Conservation (phyloP, 441 rosid species). For the Populus tomentosa region DNA sequence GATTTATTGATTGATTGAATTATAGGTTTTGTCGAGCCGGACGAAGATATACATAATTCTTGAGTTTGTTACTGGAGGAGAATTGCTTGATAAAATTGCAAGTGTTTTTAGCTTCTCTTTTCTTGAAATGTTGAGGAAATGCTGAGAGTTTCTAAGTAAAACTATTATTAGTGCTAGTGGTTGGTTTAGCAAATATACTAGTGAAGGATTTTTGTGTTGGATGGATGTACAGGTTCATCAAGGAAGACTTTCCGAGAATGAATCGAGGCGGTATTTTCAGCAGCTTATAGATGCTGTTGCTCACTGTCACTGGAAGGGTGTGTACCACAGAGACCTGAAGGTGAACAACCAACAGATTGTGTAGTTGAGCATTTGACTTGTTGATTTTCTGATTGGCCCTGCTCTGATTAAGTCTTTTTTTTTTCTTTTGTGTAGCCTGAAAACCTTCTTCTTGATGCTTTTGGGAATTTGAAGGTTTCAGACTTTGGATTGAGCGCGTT, state of each 20-base stretch:
- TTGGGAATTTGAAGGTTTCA: constrained; percentile 81
- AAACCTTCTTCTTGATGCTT: constrained; percentile 78
- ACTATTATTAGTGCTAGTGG: too few species aligned
- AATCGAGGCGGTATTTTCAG: constrained; percentile 79
- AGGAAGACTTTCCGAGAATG: constrained; percentile 66
- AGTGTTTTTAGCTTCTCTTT: constrained; percentile 20
- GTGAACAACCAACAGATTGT: constrained; percentile 23
- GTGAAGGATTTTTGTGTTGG: background rate
- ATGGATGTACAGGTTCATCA: constrained; percentile 50
- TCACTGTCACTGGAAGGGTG: constrained; percentile 88
- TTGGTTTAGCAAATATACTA: background rate
- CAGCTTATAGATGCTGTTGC: constrained; percentile 87
- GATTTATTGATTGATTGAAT: background rate
- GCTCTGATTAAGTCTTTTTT: constrained; percentile 19
- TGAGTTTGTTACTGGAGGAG: constrained; percentile 94
- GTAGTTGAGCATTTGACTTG: constrained; percentile 3
- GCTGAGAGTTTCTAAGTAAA: background rate
- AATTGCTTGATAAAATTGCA: constrained; percentile 84
- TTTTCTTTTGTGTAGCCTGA: constrained; percentile 60
- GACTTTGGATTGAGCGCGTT: constrained; percentile 96
- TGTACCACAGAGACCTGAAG: constrained; percentile 95
- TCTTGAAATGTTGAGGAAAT: background rate
- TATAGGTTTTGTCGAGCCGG: constrained; percentile 76
- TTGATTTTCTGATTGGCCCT: constrained; percentile 1
- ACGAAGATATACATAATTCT: constrained; percentile 81